Conservation (phyloP, 2,329 filamentous ascomycete species). For the Fusarium goolgardi region DNA sequence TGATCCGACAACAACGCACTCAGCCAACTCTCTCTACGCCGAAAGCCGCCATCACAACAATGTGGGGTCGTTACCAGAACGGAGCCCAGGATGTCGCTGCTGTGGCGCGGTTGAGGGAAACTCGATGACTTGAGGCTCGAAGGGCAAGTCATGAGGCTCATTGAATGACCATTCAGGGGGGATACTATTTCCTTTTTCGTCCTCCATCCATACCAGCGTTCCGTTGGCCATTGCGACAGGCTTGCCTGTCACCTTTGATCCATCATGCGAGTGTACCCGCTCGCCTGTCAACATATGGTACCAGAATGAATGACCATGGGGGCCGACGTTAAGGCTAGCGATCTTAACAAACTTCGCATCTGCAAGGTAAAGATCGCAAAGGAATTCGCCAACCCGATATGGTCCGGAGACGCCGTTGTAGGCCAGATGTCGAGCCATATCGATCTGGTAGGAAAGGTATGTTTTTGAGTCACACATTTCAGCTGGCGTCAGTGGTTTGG, state of each 20-base stretch:
- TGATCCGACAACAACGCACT: neutral
- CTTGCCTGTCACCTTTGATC: slow-evolving; percentile 19
- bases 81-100: slow-evolving; percentile 10
- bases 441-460: slow-evolving; percentile 30
- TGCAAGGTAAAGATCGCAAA: slow-evolving; percentile 36
- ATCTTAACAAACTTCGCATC: slow-evolving; percentile 29
- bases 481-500: slow-evolving; percentile 15
- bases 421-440: slow-evolving; percentile 35
- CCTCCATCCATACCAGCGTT: slow-evolving; percentile 21
- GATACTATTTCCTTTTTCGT: slow-evolving; percentile 10
- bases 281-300: slow-evolving; percentile 18
- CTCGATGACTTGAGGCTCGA: neutral
- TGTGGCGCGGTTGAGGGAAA: neutral
- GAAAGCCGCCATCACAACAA: slow-evolving; percentile 4
- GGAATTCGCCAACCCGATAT: slow-evolving; percentile 40
- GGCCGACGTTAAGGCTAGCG: slow-evolving; percentile 8
- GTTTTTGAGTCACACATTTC: slow-evolving; percentile 8
- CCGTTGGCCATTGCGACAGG: slow-evolving; percentile 16
- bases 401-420: slow-evolving; percentile 28
- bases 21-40: neutral
- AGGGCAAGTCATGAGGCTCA: neutral
- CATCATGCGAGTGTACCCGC: slow-evolving; percentile 3
- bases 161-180: slow-evolving; percentile 28
- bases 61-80: slow-evolving; percentile 7
- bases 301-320: slow-evolving; percentile 22